phyloP scores from a whole-genome alignment of 192 early-diverging fungal species.

The Spizellomyces sp. region DNA sequence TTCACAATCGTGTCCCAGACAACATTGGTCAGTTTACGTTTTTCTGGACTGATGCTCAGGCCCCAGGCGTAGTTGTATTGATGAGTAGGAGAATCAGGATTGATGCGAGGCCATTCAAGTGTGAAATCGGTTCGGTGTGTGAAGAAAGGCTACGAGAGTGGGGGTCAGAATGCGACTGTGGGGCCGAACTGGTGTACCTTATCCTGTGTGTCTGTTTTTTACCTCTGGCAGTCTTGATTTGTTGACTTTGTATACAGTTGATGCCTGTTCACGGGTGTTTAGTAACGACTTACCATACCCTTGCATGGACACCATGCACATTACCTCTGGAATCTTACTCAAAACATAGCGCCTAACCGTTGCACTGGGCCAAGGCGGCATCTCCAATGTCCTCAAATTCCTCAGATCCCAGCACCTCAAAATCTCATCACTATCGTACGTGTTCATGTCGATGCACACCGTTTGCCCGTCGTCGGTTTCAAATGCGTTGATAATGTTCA shows the following conservation, averaged over 20 bases:
- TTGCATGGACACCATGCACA: background rate
- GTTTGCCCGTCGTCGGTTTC: conserved; percentile 13
- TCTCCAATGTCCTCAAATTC: conserved; percentile 30
- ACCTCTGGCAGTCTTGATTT: conserved; percentile 21
- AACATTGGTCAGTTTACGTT: conserved; percentile 22
- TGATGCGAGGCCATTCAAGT: conserved; percentile 28
- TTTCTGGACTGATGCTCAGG: conserved; percentile 24
- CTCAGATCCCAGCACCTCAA: conserved; percentile 21
- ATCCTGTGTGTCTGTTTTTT: background rate
- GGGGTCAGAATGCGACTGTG: background rate
- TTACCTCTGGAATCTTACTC: conserved; percentile 30
- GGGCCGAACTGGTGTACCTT: background rate
- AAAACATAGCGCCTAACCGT: conserved; percentile 29
- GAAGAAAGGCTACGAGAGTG: conserved; percentile 15
- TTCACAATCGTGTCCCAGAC: conserved; percentile 37
- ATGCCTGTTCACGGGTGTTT: background rate
- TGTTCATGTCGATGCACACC: conserved; percentile 33
- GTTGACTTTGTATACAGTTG: conserved; percentile 31
- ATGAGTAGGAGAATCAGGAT: background rate
- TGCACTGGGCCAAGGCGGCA: conserved; percentile 25
- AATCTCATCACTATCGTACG: conserved; percentile 30
- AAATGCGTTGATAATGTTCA: conserved; percentile 30
- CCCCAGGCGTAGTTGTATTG: conserved; percentile 35
- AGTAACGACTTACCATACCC: background rate
- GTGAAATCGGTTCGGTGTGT: conserved; percentile 36